Evolutionary conservation across 1,284 basidiomycete species (phyloP).

Genomic region (Gomphus sp.): DNA sequence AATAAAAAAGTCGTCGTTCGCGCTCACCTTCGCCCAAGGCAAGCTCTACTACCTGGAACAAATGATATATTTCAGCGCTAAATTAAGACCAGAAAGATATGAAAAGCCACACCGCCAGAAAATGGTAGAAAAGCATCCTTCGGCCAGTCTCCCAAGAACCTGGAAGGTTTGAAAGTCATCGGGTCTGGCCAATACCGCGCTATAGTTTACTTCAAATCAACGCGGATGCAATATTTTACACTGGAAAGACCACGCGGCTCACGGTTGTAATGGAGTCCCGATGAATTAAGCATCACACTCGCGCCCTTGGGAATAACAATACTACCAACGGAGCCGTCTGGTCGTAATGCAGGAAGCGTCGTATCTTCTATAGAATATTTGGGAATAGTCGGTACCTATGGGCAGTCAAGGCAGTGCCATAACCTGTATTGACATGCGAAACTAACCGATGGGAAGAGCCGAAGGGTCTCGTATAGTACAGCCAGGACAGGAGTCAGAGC

Average conservation of each 20-base stretch:
- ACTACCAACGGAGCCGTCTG: constrained; percentile 26
- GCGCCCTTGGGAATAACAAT: constrained; percentile 39
- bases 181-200: constrained; percentile 47
- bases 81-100: not conserved
- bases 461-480: constrained; percentile 51
- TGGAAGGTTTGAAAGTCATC: constrained; percentile 36
- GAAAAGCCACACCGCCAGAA: constrained; percentile 29
- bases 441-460: constrained; percentile 50
- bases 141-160: constrained; percentile 42
- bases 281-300: constrained; percentile 28
- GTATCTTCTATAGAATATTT: constrained; percentile 42
- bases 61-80: not conserved
- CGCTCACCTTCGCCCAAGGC: constrained; percentile 40
- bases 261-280: constrained; percentile 40
- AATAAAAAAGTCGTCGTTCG: not conserved
- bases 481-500: constrained; percentile 35
- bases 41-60: constrained; percentile 30
- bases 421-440: not conserved
- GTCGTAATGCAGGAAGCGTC: constrained; percentile 21
- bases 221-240: not conserved
- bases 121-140: constrained; percentile 46
- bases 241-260: constrained; percentile 11
- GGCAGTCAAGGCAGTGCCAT: not conserved
- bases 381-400: constrained; percentile 35
- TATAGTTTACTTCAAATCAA: not conserved